These are phyloP conservation scores for Hygrophila difformis DNA, from an alignment of 257 asterid genomes.

Conservation along the genomic window DNA sequence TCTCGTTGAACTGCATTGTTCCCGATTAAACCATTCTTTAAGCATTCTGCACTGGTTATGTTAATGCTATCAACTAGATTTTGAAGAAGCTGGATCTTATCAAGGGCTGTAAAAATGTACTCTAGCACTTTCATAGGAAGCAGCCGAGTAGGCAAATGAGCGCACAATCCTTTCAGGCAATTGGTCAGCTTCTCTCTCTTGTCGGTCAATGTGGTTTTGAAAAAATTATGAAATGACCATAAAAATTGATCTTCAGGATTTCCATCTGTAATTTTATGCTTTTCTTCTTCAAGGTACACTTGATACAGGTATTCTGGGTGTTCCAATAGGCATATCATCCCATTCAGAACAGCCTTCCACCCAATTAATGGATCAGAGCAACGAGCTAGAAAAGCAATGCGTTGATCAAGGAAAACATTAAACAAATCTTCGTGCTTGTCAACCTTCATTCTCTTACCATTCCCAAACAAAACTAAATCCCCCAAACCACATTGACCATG, in stretches of 20 bases:
- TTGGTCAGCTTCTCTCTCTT: constrained; percentile 12
- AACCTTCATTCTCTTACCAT: constrained; percentile 51
- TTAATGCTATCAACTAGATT: constrained; percentile 12
- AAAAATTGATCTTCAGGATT: too few relatives aligned
- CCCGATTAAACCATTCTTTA: constrained; percentile 21
- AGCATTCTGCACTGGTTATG: constrained; percentile 14
- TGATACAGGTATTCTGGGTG: constrained; percentile 34
- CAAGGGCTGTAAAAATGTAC: constrained; percentile 25
- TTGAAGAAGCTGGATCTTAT: constrained; percentile 23
- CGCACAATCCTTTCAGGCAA: constrained; percentile 34
- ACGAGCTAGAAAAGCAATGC: constrained; percentile 23
- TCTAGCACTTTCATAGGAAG: constrained; percentile 24
- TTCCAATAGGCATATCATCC: constrained; percentile 39
- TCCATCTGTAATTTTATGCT: constrained; percentile 1
- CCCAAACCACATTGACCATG: constrained; percentile 62
- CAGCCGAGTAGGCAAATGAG: constrained; percentile 53
- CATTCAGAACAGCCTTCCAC: constrained; percentile 33
- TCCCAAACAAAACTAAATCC: constrained; percentile 57
- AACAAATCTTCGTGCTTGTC: constrained; percentile 40
- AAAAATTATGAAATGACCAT: constrained; percentile 47
- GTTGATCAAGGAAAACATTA: constrained; percentile 52
- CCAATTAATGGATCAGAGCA: constrained; percentile 47
- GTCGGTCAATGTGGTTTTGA: constrained; percentile 17
- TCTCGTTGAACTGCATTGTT: constrained; percentile 15
- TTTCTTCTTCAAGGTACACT: constrained; percentile 19